Evolutionary conservation across 352 stramenopile genomes (phyloP).

Genomic region (Chrysophaeum taylorii): DNA sequence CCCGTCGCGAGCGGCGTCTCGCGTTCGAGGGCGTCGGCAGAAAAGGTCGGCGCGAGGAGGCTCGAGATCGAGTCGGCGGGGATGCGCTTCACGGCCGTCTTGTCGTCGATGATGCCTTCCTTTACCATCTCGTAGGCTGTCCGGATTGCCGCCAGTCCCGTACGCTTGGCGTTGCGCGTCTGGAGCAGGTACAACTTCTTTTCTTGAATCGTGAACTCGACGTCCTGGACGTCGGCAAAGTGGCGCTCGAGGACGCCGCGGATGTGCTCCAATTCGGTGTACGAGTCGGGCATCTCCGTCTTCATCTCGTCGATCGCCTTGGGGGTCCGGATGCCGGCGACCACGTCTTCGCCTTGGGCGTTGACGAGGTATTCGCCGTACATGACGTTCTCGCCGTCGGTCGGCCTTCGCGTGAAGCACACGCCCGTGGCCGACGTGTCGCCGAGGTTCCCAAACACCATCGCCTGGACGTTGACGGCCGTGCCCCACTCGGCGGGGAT

Average conservation of each 20-base stretch:
- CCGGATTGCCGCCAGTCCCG: slow-evolving; percentile 48
- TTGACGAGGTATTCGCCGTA: slow-evolving; percentile 60
- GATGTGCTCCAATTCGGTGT: slow-evolving; percentile 27
- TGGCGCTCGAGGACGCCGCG: slow-evolving; percentile 38
- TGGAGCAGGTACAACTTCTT: slow-evolving; percentile 63
- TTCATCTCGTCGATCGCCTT: slow-evolving; percentile 45
- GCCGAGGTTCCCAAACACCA: slow-evolving; percentile 56
- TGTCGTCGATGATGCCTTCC: slow-evolving; percentile 49
- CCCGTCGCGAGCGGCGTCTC: slow-evolving; percentile 49
- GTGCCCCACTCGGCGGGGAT: slow-evolving; percentile 51
- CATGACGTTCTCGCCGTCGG: slow-evolving; percentile 44
- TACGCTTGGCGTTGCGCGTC: slow-evolving; percentile 53
- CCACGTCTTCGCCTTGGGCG: slow-evolving; percentile 61
- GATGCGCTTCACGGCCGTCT: slow-evolving; percentile 51
- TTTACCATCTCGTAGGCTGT: slow-evolving; percentile 58
- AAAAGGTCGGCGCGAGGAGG: slow-evolving; percentile 53
- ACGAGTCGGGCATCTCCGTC: slow-evolving; percentile 40
- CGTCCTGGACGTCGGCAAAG: slow-evolving; percentile 56
- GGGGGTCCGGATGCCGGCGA: slow-evolving; percentile 58
- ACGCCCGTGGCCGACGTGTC: slow-evolving; percentile 44
- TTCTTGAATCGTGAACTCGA: slow-evolving; percentile 64
- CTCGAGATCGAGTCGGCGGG: slow-evolving; percentile 51
- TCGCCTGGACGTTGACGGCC: slow-evolving; percentile 49
- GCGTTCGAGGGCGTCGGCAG: slow-evolving; percentile 38
- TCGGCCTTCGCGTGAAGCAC: slow-evolving; percentile 52